These are phyloP conservation scores for Scenedesmus sp. DNA, from an alignment of 163 green algal genomes.

Conservation along the genomic window DNA sequence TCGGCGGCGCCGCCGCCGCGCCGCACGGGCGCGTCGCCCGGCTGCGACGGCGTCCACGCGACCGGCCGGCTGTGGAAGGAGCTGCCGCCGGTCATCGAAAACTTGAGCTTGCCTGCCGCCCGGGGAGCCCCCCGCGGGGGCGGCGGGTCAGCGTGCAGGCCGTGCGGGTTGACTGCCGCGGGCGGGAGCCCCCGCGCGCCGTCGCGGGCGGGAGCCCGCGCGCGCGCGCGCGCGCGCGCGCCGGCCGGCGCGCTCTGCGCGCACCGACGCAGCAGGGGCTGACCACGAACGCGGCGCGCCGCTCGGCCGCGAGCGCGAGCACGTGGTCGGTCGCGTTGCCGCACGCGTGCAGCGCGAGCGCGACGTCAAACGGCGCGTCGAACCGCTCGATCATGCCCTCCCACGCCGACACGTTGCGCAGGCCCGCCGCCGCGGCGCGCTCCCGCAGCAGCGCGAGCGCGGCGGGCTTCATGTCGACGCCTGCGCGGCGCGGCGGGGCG, in stretches of 20 bases:
- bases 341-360: slow-evolving; percentile 77
- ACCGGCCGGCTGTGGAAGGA: slow-evolving; percentile 55
- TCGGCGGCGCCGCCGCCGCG: slow-evolving; percentile 1
- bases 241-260: too few relatives aligned
- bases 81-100: slow-evolving; percentile 65
- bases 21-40: slow-evolving; percentile 27
- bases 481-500: too few relatives aligned
- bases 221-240: too few relatives aligned
- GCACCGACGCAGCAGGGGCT: slow-evolving; percentile 81
- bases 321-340: slow-evolving; percentile 81
- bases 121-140: slow-evolving; percentile 1
- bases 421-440: slow-evolving; percentile 53
- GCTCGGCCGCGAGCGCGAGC: slow-evolving; percentile 58
- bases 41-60: slow-evolving; percentile 45
- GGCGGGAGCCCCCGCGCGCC: too few relatives aligned
- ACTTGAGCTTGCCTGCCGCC: slow-evolving; percentile 72
- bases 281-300: slow-evolving; percentile 66
- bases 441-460: slow-evolving; percentile 64
- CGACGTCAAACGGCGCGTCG: slow-evolving; percentile 68
- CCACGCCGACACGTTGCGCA: slow-evolving; percentile 58
- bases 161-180: too few relatives aligned
- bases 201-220: too few relatives aligned
- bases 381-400: slow-evolving; percentile 67
- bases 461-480: slow-evolving; percentile 75
- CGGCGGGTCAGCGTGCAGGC: not conserved